Percentiles rank a stretch among this genome's conserved stretches.
Evolutionary conservation across 805 yeast genomes (phyloP).

Genomic region (Scheffersomyces coipomensis): DNA sequence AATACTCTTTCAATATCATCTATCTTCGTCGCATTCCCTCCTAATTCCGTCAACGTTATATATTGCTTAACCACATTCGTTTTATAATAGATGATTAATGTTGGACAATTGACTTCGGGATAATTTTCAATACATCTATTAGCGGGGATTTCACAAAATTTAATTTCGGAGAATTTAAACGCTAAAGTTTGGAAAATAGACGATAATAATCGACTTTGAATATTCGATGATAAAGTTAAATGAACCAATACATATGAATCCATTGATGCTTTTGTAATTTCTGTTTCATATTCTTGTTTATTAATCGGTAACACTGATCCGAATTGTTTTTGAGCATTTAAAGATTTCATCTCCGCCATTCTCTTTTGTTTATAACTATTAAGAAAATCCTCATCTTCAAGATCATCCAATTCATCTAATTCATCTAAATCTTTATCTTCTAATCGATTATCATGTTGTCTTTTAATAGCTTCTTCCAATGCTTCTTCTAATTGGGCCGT

Average conservation of each 20-base stretch:
- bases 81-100: conserved; percentile 76
- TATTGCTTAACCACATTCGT: conserved; percentile 78
- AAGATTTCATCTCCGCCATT: conserved; percentile 65
- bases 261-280: conserved; percentile 79
- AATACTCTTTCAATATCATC: conserved; percentile 73
- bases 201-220: conserved; percentile 72
- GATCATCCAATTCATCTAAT: conserved; percentile 84
- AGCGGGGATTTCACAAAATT: conserved; percentile 91
- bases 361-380: conserved; percentile 75
- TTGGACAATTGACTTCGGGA: conserved; percentile 90
- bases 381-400: conserved; percentile 89
- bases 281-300: conserved; percentile 84
- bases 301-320: conserved; percentile 78
- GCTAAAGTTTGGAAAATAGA: conserved; percentile 61
- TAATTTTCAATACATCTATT: conserved; percentile 88
- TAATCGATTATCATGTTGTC: conserved; percentile 79
- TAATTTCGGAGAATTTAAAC: conserved; percentile 70
- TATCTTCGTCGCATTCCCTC: conserved; percentile 74
- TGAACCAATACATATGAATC: conserved; percentile 73
- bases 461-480: conserved; percentile 73
- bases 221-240: conserved; percentile 61
- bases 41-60: conserved; percentile 76
- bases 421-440: conserved; percentile 78
- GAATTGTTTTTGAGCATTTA: conserved; percentile 57
- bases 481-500: conserved; percentile 86